These are phyloP conservation scores for Diaporthe humulicola DNA, from an alignment of 2,329 filamentous ascomycete species.

Conservation along the genomic window DNA sequence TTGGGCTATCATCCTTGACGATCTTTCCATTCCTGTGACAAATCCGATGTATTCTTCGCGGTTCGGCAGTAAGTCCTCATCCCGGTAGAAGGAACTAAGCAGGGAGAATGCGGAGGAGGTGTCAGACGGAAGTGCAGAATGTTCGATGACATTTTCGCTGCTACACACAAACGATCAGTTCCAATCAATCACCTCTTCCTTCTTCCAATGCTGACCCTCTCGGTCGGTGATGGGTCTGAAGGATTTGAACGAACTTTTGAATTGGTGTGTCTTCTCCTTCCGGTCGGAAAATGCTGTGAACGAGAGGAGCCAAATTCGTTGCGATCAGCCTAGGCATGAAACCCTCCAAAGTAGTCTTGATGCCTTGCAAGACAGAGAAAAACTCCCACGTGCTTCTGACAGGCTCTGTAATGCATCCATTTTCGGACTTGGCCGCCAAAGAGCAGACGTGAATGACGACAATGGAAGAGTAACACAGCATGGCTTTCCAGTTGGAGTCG, in stretches of 20 bases:
- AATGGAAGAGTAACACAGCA: conserved; percentile 1
- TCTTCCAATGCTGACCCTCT: background rate
- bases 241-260: background rate
- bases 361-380: background rate
- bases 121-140: background rate
- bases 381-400: background rate
- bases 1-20: background rate
- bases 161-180: background rate
- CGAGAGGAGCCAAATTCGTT: background rate
- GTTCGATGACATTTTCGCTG: background rate
- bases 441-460: conserved; percentile 4
- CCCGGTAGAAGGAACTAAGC: background rate
- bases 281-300: background rate
- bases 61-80: background rate
- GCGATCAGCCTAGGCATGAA: background rate
- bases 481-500: conserved; percentile 3
- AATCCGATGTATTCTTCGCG: background rate
- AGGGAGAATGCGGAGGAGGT: background rate
- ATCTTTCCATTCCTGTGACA: background rate
- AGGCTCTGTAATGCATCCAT: background rate
- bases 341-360: background rate
- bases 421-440: background rate
- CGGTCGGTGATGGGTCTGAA: background rate
- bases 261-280: no score
- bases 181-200: background rate